Base-by-base conservation (phyloP, 371 early-diverging fungal genomes). In the Rhizopus sp. region DNA sequence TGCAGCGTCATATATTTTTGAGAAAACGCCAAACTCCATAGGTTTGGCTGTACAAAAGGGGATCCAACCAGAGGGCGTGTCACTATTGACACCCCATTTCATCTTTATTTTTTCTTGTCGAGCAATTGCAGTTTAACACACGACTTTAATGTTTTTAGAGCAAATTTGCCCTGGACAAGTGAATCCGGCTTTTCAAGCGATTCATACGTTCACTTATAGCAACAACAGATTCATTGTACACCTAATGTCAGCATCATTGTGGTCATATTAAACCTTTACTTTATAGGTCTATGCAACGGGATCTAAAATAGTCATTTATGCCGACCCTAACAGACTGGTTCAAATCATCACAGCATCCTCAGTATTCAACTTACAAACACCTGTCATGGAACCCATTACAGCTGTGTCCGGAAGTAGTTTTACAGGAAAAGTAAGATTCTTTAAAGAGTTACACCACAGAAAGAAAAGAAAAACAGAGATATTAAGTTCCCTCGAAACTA, bases 131-230 rank as follows among this genome's bases (percentile, higher is more conserved):
- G 23, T 23, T 23, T 23, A 23, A 23, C 23, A 2, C 23, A 23
- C 23, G 2, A 23, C 5, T 47, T 17, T 45, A 55, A 86, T 86
- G 87, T 77, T 80, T 47, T 70, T 84, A 53, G 84, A 83, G 68
- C 84, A 84, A 59, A 80, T 78, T 57, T 83, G 83, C 55, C 80
- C 85, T 13, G 87, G 87, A 33, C 85, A 86, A 75, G 77, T 75
- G 49, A 81, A 85, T 70, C 70, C 75, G n/a, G 59, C 70, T 34
- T 55, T 68, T 15, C 87, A 86, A 55, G 79, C 82, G 15, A 70
- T 84, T 50, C 72, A 78, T 61, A 64, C 75, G 9, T 70, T 76
- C 63, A 49, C 70, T 16, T 82, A 77, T 61, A 60, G 76, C 6
- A 59, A 72, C 8, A 67, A 68, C 45, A 72, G 83, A 50, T 85